These are phyloP conservation scores for Paracoccidioides lutzii DNA, from an alignment of 2,329 filamentous ascomycete species.

Conservation along the genomic window DNA sequence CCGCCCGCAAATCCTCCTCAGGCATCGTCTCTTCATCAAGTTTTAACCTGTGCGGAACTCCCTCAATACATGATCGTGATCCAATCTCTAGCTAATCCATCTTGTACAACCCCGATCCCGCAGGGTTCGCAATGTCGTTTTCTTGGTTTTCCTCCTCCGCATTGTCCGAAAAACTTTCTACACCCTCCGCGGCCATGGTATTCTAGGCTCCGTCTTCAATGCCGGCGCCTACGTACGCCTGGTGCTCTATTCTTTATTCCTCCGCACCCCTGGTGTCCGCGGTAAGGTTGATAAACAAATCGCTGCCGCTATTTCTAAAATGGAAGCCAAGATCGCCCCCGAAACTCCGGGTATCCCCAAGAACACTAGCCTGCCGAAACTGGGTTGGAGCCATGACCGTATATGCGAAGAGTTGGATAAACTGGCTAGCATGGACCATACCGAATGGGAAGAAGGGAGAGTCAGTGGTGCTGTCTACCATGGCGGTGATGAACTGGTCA, in stretches of 20 bases:
- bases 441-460: conserved; percentile 87
- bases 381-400: conserved; percentile 69
- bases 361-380: conserved; percentile 64
- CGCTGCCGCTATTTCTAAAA: conserved; percentile 60
- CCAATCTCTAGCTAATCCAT: background rate
- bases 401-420: conserved; percentile 67
- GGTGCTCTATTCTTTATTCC: conserved; percentile 69
- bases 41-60: conserved; percentile 30
- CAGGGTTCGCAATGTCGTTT: conserved; percentile 75
- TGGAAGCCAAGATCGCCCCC: conserved; percentile 74
- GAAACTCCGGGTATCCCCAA: conserved; percentile 56
- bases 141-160: conserved; percentile 75
- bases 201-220: conserved; percentile 65
- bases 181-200: conserved; percentile 77
- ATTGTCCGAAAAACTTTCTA: conserved; percentile 68
- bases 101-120: background rate
- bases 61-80: background rate
- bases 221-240: conserved; percentile 60
- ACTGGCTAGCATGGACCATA: conserved; percentile 79
- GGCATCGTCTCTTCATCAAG: conserved; percentile 22
- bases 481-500: conserved; percentile 67
- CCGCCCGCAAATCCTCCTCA: conserved; percentile 21
- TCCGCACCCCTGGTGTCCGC: conserved; percentile 75
- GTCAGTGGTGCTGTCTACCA: conserved; percentile 96
- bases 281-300: conserved; percentile 76